phyloP scores from a whole-genome alignment of 495 filamentous ascomycete species.

The Penicillium silybi region DNA sequence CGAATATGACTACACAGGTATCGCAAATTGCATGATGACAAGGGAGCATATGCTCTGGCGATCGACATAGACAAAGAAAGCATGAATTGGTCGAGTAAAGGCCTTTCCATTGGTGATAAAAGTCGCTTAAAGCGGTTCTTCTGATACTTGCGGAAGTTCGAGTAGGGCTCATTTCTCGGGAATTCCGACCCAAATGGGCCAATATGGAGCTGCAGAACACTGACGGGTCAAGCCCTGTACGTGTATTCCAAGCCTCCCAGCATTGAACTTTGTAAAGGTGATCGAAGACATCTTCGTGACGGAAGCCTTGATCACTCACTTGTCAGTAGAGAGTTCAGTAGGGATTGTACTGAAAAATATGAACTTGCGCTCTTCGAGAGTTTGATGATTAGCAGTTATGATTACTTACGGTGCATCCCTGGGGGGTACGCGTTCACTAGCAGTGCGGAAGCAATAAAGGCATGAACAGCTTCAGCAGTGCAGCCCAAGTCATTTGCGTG shows the following conservation, averaged over 20 bases:
- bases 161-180: too few relatives aligned
- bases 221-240: too few relatives aligned
- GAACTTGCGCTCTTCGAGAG: background rate
- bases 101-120: background rate
- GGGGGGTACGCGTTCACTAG: constrained; percentile 26
- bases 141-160: background rate
- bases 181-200: too few relatives aligned
- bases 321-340: background rate
- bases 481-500: background rate
- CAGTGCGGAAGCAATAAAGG: constrained; percentile 23
- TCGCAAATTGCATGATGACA: constrained; percentile 31
- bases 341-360: background rate
- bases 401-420: constrained; percentile 23
- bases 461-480: background rate
- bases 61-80: constrained; percentile 17
- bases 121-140: background rate
- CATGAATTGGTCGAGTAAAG: constrained; percentile 7
- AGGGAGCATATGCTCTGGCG: constrained; percentile 25
- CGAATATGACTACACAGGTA: constrained; percentile 21
- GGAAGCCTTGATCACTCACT: background rate
- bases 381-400: background rate
- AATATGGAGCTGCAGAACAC: too few relatives aligned
- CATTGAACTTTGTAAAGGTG: too few relatives aligned
- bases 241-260: too few relatives aligned
- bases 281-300: too few relatives aligned